These are phyloP conservation scores for Lactarius akahatsu DNA, from an alignment of 768 basidiomycete genomes.

Conservation along the genomic window DNA sequence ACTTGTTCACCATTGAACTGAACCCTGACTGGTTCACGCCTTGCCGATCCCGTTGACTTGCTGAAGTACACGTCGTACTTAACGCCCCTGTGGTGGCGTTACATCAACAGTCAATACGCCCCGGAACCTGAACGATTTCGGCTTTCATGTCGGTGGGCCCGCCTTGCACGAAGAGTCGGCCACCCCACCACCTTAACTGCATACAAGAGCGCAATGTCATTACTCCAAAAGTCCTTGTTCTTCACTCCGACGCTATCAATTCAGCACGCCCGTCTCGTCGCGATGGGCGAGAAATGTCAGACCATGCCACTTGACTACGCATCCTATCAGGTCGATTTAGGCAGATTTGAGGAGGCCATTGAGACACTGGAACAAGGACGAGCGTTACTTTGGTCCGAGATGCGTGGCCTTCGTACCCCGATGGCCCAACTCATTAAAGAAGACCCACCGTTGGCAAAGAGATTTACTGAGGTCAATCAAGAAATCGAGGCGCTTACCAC, in stretches of 20 bases:
- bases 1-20: no score
- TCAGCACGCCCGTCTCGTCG: neutral
- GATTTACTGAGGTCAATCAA: neutral
- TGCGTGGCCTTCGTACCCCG: conserved; percentile 4
- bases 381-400: conserved; percentile 11
- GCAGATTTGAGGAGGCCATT: neutral
- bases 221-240: neutral
- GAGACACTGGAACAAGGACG: conserved; percentile 16
- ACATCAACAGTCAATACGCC: no score
- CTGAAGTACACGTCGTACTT: no score
- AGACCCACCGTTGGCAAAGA: neutral
- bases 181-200: neutral
- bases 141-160: neutral
- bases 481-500: neutral
- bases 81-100: no score
- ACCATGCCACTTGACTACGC: conserved; percentile 3
- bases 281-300: neutral
- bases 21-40: no score
- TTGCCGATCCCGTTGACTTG: no score
- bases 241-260: neutral
- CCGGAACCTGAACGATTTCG: neutral
- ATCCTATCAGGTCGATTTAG: conserved; percentile 6
- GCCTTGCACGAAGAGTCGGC: neutral
- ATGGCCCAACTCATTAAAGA: neutral
- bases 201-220: neutral